Percentiles rank a stretch among this genome's conserved stretches.
These are phyloP conservation scores for Ettlia oleoabundans DNA, from an alignment of 139 green algal genomes.

Conservation along the genomic window DNA sequence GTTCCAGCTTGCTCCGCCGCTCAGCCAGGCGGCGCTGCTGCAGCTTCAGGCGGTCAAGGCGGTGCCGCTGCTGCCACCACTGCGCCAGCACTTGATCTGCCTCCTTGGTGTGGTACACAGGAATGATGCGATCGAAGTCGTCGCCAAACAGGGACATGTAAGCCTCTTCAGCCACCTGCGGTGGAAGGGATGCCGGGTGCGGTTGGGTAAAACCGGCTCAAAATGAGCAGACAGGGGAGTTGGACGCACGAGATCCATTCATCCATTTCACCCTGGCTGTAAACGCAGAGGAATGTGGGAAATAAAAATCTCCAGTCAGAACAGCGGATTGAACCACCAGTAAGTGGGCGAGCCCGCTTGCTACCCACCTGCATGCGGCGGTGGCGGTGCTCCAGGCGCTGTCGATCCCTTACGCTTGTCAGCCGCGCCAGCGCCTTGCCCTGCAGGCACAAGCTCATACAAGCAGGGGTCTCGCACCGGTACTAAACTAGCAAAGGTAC, in stretches of 20 bases:
- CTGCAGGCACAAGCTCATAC: not conserved
- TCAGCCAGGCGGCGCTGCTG: constrained; percentile 40
- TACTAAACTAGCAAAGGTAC: too few relatives aligned
- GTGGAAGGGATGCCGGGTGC: too few relatives aligned
- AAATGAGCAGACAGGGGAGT: too few relatives aligned
- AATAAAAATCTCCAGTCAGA: too few relatives aligned
- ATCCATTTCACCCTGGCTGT: too few relatives aligned
- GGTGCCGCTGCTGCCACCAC: constrained; percentile 46
- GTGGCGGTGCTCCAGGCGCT: constrained; percentile 3
- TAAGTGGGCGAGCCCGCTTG: not conserved
- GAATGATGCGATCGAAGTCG: constrained; percentile 68
- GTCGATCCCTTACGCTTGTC: not conserved
- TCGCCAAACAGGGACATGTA: constrained; percentile 53
- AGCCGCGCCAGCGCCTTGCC: constrained; percentile 12
- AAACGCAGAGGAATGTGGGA: too few relatives aligned
- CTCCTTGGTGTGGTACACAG: constrained; percentile 34
- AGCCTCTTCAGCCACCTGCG: constrained; percentile 15
- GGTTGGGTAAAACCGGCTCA: too few relatives aligned
- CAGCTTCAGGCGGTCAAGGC: constrained; percentile 48
- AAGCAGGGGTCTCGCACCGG: not conserved
- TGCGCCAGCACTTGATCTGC: constrained; percentile 57
- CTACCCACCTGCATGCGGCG: constrained; percentile 8
- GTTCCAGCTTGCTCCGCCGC: not conserved
- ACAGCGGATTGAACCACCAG: too few relatives aligned
- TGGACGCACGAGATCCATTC: too few relatives aligned